These are phyloP conservation scores for Capronia coronata DNA, from an alignment of 2,329 filamentous ascomycete species.

Conservation along the genomic window DNA sequence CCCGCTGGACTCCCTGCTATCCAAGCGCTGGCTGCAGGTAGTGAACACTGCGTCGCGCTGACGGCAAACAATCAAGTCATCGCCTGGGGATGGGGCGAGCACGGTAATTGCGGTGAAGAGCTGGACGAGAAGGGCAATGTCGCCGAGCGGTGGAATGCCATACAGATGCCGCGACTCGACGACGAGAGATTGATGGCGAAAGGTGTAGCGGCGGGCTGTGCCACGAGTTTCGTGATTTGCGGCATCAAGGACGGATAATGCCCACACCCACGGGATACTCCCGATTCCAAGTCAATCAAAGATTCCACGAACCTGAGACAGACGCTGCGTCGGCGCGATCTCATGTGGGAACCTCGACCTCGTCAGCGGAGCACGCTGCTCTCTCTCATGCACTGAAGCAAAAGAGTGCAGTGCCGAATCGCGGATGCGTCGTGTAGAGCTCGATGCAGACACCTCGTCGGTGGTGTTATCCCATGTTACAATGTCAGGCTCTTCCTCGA, in stretches of 20 bases:
- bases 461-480: constrained; percentile 49
- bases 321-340: constrained; percentile 43
- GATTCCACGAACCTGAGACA: constrained; percentile 43
- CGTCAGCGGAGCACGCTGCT: constrained; percentile 15
- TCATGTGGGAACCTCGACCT: constrained; percentile 28
- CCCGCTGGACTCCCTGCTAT: constrained; percentile 56
- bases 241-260: constrained; percentile 14
- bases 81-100: constrained; percentile 95
- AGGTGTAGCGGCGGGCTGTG: constrained; percentile 74
- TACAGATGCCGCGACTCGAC: constrained; percentile 35
- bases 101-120: constrained; percentile 83
- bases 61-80: constrained; percentile 61
- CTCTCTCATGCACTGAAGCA: constrained; percentile 14
- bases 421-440: constrained; percentile 32
- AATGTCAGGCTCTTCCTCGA: constrained; percentile 45
- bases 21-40: constrained; percentile 67
- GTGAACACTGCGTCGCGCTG: constrained; percentile 78
- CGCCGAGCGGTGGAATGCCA: constrained; percentile 59
- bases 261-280: neutral
- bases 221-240: constrained; percentile 68
- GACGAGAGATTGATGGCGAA: constrained; percentile 46
- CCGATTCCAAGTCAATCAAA: constrained; percentile 35
- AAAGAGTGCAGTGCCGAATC: constrained; percentile 33
- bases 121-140: constrained; percentile 58
- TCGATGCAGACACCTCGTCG: constrained; percentile 48